phyloP scores from a whole-genome alignment of 1,139 yeast species.

The Saccharomycopsis crataegensis region DNA sequence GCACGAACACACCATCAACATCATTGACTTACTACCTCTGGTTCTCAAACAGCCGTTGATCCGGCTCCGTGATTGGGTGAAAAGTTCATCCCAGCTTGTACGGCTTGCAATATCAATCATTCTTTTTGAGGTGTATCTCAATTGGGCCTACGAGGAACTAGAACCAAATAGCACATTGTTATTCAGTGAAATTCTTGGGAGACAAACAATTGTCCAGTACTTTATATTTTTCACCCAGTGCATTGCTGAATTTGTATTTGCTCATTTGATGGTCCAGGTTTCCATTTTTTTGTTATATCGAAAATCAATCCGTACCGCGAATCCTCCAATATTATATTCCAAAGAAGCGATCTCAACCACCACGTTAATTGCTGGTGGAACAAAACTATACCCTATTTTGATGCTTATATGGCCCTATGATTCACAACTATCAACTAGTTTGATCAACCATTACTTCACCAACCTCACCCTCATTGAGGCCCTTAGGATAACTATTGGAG shows the following conservation, averaged over 20 bases:
- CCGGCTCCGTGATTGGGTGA: constrained; percentile 2
- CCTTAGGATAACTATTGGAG: constrained; percentile 35
- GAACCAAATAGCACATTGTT: constrained; percentile 23
- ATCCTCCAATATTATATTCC: constrained; percentile 19
- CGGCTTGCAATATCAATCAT: constrained; percentile 59
- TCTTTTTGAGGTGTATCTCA: constrained; percentile 83
- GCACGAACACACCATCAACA: not conserved
- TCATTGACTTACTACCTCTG: not conserved
- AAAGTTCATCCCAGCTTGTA: constrained; percentile 3
- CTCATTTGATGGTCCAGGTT: constrained; percentile 45
- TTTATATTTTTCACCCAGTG: constrained; percentile 57
- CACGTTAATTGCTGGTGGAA: constrained; percentile 64
- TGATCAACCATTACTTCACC: constrained; percentile 52
- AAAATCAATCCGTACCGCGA: not conserved
- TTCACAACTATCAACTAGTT: constrained; percentile 53
- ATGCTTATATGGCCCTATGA: constrained; percentile 98
- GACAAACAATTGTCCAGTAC: constrained; percentile 36
- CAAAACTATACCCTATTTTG: constrained; percentile 82
- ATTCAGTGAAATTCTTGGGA: constrained; percentile 3
- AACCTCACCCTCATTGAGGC: constrained; percentile 62
- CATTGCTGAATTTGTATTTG: constrained; percentile 45
- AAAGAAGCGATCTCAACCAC: constrained; percentile 48
- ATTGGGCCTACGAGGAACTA: constrained; percentile 88
- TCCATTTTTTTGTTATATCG: constrained; percentile 25
- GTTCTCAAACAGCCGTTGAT: not conserved